Percentiles rank a stretch among this genome's conserved stretches.
Evolutionary conservation across 2,329 filamentous ascomycete genomes (phyloP).

Genomic region (Penicillium sp.): DNA sequence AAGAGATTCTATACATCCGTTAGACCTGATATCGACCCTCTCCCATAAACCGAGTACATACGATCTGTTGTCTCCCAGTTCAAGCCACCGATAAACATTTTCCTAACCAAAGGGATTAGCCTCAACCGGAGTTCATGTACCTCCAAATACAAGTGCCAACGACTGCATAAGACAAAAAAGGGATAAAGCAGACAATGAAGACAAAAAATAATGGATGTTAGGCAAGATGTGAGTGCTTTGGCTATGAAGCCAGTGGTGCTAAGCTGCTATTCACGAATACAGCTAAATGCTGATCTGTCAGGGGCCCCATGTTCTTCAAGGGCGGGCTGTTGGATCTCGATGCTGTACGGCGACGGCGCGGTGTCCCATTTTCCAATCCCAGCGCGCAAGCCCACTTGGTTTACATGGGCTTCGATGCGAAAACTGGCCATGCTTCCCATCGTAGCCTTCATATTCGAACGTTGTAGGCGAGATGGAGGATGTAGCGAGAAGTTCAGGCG

Average conservation of each 20-base stretch:
- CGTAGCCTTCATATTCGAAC: constrained; percentile 7
- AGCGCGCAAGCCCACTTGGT: constrained; percentile 10
- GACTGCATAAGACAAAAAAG: not conserved
- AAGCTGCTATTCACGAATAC: constrained; percentile 22
- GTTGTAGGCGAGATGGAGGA: constrained; percentile 23
- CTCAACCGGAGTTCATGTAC: constrained; percentile 8
- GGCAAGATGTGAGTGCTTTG: constrained; percentile 6
- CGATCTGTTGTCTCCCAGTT: constrained; percentile 99
- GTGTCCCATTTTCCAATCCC: constrained; percentile 2
- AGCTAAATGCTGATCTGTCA: constrained; percentile 12
- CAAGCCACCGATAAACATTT: constrained; percentile 98
- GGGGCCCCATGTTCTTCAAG: not conserved
- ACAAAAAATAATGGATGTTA: not conserved
- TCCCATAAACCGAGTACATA: constrained; percentile 49
- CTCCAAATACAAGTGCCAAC: constrained; percentile 1
- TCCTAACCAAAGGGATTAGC: constrained; percentile 56
- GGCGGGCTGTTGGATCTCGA: not conserved
- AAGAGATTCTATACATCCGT: constrained; percentile 66
- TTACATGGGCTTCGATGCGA: constrained; percentile 19
- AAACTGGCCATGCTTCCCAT: not conserved
- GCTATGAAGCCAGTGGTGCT: constrained; percentile 16
- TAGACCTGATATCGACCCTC: not conserved
- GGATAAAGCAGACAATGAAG: not conserved
- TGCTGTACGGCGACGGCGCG: constrained; percentile 1
- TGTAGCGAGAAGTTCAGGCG: constrained; percentile 31